Base-by-base conservation (phyloP, 179 eudicot species). In the Beta macrorhiza region DNA sequence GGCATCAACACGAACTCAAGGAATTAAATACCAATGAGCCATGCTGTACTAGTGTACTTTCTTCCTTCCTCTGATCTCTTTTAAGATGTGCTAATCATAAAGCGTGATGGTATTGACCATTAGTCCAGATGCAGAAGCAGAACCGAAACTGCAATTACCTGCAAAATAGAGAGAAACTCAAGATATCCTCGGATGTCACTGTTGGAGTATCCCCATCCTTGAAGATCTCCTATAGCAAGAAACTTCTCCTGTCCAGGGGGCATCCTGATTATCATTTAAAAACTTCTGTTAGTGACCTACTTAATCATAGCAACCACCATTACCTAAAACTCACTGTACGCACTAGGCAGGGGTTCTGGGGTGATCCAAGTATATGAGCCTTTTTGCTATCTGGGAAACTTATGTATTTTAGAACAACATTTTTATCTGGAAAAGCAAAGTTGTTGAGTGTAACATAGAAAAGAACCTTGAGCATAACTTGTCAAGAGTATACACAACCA, bases 141-240 rank as follows among this genome's bases (percentile, higher is more conserved):
- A 73, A 74, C 20, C 14, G 20, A 58, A 76, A 67, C 17, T 25
- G 29, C 61, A 69, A n/a, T 78, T 80, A 92, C 98, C 97, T 93
- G 98, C 74, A 92, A 84, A 74, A 92, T 86, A 69, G 90, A 83
- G 20, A 92, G 83, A 20, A 92, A 89, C 29, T 85, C 96, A 72
- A 92, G 84, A 82, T 87, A 88, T 82, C 89, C 94, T 22, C 91
- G 89, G 58, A 91, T 71, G 74, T 93, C 98, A 55, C 86, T 89
- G 81, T 91, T 93, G 4, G 91, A 69, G 83, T 90, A 94, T 78
- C 97, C 90, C 90, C 92, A 94, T 81, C 97, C 97, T 85, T 89
- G 74, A 70, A 92, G 85, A 78, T 91, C 91, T 17, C 77, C 89
- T 20, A 93, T 90, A 11, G 83, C 85, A 20, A 83, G 84, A 85